phyloP scores from a whole-genome alignment of 371 early-diverging fungal species.

The Chytridium lagenaria region DNA sequence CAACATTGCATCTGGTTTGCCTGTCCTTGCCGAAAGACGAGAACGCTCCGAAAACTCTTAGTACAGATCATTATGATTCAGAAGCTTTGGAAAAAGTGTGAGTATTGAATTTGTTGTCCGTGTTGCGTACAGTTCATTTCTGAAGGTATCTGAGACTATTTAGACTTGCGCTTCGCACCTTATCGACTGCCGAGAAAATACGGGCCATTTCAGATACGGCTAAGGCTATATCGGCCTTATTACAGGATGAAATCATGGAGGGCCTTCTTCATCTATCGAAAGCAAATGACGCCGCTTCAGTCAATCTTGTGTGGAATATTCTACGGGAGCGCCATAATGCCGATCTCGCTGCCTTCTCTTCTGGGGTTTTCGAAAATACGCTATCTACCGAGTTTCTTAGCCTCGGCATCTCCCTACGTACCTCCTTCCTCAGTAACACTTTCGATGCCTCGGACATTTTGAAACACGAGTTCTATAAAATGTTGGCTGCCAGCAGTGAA shows the following conservation, averaged over 20 bases:
- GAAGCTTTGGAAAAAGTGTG: neutral
- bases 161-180: neutral
- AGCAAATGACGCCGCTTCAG: constrained; percentile 33
- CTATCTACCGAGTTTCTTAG: constrained; percentile 23
- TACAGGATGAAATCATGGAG: constrained; percentile 81
- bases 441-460: neutral
- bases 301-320: constrained; percentile 63
- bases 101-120: neutral
- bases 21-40: constrained; percentile 43
- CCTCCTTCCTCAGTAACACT: neutral
- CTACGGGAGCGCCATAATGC: constrained; percentile 33
- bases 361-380: constrained; percentile 21
- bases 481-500: constrained; percentile 20
- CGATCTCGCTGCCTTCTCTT: constrained; percentile 1
- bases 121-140: neutral
- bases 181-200: constrained; percentile 53
- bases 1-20: constrained; percentile 41
- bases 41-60: constrained; percentile 38
- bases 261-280: constrained; percentile 65
- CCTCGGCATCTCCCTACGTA: neutral
- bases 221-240: constrained; percentile 65
- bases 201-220: constrained; percentile 68
- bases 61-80: neutral
- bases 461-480: constrained; percentile 5
- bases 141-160: constrained; percentile 34